phyloP scores from a whole-genome alignment of 2,329 filamentous ascomycete genomes.

The Talaromyces sp. region DNA sequence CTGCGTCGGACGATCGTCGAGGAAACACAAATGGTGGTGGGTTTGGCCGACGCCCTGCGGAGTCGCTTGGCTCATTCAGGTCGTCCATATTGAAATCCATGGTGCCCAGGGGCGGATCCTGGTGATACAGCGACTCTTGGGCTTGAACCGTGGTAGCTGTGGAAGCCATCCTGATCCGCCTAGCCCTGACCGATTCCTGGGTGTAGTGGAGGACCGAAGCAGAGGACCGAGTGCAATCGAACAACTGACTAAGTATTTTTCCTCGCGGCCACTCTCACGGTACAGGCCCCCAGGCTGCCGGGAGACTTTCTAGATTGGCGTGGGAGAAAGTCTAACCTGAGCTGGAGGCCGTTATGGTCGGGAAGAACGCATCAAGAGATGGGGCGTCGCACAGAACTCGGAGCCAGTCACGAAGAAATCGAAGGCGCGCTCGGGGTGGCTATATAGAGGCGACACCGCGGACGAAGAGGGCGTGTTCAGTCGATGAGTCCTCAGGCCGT shows the following conservation, averaged over 20 bases:
- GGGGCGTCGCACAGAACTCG: not conserved
- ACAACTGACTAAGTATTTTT: not conserved
- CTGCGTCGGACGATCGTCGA: conserved; percentile 2
- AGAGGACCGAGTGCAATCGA: not conserved
- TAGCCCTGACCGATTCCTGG: not conserved
- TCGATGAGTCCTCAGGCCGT: not conserved
- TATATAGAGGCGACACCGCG: not conserved
- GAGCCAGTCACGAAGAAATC: not conserved
- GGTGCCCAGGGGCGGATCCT: conserved; percentile 4
- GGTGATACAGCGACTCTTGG: not conserved
- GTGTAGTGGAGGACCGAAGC: not conserved
- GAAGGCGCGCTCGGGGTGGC: not conserved
- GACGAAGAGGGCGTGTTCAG: not conserved
- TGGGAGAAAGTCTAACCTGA: conserved; percentile 9
- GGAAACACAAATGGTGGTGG: conserved; percentile 9
- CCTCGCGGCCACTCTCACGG: not conserved
- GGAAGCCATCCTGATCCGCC: not conserved
- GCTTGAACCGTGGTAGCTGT: not conserved
- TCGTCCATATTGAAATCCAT: conserved; percentile 10
- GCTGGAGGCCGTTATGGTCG: conserved; percentile 10
- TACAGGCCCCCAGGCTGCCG: conserved; percentile 10
- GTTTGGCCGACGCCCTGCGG: not conserved
- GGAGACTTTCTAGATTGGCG: conserved; percentile 4
- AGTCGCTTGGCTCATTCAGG: not conserved
- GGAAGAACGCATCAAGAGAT: conserved; percentile 4